Conservation (phyloP, 2,329 filamentous ascomycete genomes). For the Fusarium floridanum region DNA sequence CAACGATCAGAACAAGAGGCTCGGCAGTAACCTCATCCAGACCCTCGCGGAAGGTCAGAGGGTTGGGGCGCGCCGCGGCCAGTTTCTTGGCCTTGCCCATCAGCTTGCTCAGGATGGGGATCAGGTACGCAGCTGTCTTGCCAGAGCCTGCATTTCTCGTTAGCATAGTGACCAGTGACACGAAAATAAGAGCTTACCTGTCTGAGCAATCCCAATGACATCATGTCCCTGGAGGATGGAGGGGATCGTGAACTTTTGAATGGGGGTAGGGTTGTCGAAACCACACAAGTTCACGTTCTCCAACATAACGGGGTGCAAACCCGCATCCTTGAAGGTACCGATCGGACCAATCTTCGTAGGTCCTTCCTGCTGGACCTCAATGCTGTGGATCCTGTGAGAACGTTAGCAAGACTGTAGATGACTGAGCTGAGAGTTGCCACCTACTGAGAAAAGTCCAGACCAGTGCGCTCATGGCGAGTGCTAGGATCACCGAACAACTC, state of each 20-base stretch:
- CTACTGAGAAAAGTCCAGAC: slow-evolving; percentile 74
- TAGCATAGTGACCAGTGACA: neutral
- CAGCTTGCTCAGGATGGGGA: slow-evolving; percentile 88
- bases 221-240: slow-evolving; percentile 83
- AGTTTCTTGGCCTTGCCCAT: slow-evolving; percentile 97
- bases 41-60: slow-evolving; percentile 65
- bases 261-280: slow-evolving; percentile 82
- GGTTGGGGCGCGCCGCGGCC: slow-evolving; percentile 80
- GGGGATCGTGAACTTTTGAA: slow-evolving; percentile 88
- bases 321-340: slow-evolving; percentile 77
- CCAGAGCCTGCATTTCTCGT: slow-evolving; percentile 77
- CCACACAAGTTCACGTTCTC: slow-evolving; percentile 81
- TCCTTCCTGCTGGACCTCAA: slow-evolving; percentile 71
- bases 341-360: slow-evolving; percentile 63
- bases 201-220: slow-evolving; percentile 91
- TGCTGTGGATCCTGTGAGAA: slow-evolving; percentile 63
- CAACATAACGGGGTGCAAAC: slow-evolving; percentile 85
- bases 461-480: slow-evolving; percentile 62
- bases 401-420: slow-evolving; percentile 38
- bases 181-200: slow-evolving; percentile 70
- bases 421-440: slow-evolving; percentile 42
- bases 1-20: slow-evolving; percentile 87
- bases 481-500: slow-evolving; percentile 77
- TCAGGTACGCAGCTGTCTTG: slow-evolving; percentile 93
- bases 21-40: slow-evolving; percentile 75